Conservation (phyloP, 345 rosid species). For the Microcos paniculata region DNA sequence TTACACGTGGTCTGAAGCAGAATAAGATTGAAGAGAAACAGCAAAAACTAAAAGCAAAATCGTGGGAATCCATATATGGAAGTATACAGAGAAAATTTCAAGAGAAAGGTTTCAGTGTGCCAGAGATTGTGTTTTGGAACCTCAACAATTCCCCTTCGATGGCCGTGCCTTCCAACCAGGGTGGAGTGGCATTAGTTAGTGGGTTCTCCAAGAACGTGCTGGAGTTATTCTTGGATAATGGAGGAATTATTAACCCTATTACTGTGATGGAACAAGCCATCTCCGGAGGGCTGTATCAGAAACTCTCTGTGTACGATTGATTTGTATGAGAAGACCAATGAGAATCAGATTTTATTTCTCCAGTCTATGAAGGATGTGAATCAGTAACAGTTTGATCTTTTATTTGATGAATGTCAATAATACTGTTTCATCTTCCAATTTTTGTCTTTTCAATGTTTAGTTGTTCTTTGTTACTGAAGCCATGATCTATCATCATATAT, state of each 20-base stretch:
- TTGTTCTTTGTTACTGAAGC: background rate
- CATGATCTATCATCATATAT: background rate
- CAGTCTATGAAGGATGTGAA: background rate
- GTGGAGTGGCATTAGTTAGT: constrained; percentile 42
- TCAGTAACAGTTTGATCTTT: background rate
- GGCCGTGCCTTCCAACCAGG: constrained; percentile 29
- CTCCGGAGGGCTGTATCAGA: constrained; percentile 33
- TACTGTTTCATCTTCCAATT: too few relatives aligned
- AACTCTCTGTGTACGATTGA: constrained; percentile 32
- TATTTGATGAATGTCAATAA: background rate
- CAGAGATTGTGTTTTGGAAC: constrained; percentile 52
- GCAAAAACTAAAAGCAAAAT: background rate
- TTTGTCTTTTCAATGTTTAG: too few relatives aligned
- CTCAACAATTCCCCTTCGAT: constrained; percentile 33
- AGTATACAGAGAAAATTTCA: constrained; percentile 40
- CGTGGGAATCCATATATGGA: constrained; percentile 52
- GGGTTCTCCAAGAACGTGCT: constrained; percentile 49
- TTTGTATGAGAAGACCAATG: background rate
- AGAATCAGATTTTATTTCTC: background rate
- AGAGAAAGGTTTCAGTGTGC: constrained; percentile 41
- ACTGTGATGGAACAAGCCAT: constrained; percentile 40
- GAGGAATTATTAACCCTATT: constrained; percentile 29
- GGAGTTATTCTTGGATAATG: constrained; percentile 37
- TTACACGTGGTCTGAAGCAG: background rate
- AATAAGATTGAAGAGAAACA: constrained; percentile 2